Percentiles rank a stretch among this genome's conserved stretches.
Conservation (phyloP, 2,329 filamentous ascomycete species). For the Pseudopyricularia javanii region DNA sequence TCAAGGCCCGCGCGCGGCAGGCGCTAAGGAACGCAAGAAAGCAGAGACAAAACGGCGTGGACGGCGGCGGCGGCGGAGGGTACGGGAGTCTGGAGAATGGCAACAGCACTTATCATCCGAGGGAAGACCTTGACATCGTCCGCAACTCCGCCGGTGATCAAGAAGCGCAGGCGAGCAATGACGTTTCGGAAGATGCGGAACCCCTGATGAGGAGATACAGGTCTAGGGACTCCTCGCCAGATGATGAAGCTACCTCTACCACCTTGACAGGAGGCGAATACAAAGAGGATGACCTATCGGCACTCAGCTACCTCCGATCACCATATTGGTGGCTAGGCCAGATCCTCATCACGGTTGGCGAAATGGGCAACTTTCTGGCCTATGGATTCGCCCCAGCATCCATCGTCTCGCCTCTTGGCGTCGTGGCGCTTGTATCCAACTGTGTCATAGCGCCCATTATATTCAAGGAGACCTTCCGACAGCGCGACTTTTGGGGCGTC, state of each 20-base stretch:
- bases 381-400: constrained; percentile 97
- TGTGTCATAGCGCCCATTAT: constrained; percentile 92
- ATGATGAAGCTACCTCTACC: constrained; percentile 19
- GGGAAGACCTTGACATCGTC: constrained; percentile 13
- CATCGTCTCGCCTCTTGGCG: constrained; percentile 89
- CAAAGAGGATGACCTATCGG: constrained; percentile 13
- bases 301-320: constrained; percentile 66
- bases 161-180: constrained; percentile 18
- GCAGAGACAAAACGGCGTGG: constrained; percentile 19
- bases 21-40: constrained; percentile 34
- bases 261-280: constrained; percentile 13
- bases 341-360: constrained; percentile 81
- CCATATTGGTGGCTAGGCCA: constrained; percentile 97
- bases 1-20: constrained; percentile 40
- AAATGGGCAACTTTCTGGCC: constrained; percentile 91
- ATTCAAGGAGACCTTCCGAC: constrained; percentile 81
- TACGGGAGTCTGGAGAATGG: constrained; percentile 30
- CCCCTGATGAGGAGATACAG: constrained; percentile 34
- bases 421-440: constrained; percentile 94
- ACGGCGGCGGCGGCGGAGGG: constrained; percentile 9
- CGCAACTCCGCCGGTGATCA: constrained; percentile 10
- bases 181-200: constrained; percentile 29
- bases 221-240: constrained; percentile 8
- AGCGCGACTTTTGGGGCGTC: constrained; percentile 77
- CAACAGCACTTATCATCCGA: constrained; percentile 6